Percentiles rank a stretch among this genome's conserved stretches.
phyloP scores from a whole-genome alignment of 768 basidiomycete genomes.

The Mrakia hoshinonis region DNA sequence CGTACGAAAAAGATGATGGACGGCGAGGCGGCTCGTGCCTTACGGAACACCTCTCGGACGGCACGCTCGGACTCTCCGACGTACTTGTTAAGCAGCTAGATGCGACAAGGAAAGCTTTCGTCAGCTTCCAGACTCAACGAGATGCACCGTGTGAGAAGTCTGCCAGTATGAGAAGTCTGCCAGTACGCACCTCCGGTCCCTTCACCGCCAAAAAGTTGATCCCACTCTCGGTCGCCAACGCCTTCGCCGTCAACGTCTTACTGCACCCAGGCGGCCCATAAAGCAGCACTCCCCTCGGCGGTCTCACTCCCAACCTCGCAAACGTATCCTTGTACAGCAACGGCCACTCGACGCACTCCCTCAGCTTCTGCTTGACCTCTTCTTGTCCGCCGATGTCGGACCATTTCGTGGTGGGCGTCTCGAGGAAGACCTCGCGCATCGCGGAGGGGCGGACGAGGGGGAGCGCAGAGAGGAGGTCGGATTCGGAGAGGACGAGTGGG shows the following conservation, averaged over 20 bases:
- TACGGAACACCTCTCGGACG: constrained; percentile 88
- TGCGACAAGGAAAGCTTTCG: background rate
- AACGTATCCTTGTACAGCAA: constrained; percentile 78
- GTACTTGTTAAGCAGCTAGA: constrained; percentile 87
- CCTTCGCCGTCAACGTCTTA: constrained; percentile 85
- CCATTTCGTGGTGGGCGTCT: constrained; percentile 72
- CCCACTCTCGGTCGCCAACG: constrained; percentile 85
- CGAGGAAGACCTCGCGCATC: constrained; percentile 85
- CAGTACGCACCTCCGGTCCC: constrained; percentile 72
- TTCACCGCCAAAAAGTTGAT: constrained; percentile 95
- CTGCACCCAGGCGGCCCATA: constrained; percentile 98
- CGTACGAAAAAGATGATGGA: constrained; percentile 94
- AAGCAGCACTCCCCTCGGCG: constrained; percentile 80
- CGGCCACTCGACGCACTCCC: constrained; percentile 94
- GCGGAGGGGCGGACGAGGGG: constrained; percentile 80
- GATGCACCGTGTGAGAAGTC: constrained; percentile 7
- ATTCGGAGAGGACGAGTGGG: constrained; percentile 40
- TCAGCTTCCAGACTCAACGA: background rate
- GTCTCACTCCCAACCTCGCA: constrained; percentile 70
- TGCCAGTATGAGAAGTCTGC: background rate
- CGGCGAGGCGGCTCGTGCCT: constrained; percentile 85
- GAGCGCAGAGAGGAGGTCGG: constrained; percentile 63
- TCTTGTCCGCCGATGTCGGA: constrained; percentile 84
- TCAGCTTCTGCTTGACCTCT: constrained; percentile 68
- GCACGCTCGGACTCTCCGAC: constrained; percentile 95